phyloP scores from a whole-genome alignment of 164 flowering plant genomes.

The Litsea cubeba region DNA sequence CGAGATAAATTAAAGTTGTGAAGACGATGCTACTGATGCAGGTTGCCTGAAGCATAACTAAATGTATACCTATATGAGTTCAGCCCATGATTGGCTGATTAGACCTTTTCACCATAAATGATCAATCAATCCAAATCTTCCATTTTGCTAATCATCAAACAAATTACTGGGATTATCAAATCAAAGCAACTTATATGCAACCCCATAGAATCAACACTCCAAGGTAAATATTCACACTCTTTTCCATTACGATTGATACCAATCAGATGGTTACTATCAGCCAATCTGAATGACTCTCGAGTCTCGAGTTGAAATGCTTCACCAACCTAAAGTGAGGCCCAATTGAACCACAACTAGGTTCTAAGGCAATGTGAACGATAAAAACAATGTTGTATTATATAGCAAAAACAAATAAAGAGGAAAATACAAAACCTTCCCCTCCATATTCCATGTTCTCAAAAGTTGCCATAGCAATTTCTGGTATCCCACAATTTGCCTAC shows the following conservation, averaged over 20 bases:
- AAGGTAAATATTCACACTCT: not conserved
- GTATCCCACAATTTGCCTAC: conserved; percentile 96
- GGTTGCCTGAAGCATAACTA: not conserved
- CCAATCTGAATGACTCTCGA: not conserved
- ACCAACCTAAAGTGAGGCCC: not conserved
- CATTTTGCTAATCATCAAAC: not conserved
- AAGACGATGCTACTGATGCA: not conserved
- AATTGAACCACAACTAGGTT: not conserved
- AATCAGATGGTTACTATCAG: not conserved
- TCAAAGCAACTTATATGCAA: not conserved
- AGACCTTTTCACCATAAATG: too few species aligned
- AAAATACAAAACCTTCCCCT: conserved; percentile 64
- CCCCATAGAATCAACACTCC: not conserved
- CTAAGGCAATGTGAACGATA: not conserved
- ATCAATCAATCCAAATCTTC: not conserved
- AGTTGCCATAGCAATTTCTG: conserved; percentile 88
- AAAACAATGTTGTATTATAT: not conserved
- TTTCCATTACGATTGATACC: not conserved
- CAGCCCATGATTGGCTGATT: too few species aligned
- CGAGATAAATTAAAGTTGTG: not conserved
- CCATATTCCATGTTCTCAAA: conserved; percentile 99
- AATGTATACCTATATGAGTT: too few species aligned
- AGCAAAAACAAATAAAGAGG: not conserved
- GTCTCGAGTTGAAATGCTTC: not conserved
- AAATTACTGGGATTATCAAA: not conserved